Percentiles rank a stretch among this genome's conserved stretches.
Conservation (phyloP, 495 filamentous ascomycete genomes). For the Neurospora sp. region DNA sequence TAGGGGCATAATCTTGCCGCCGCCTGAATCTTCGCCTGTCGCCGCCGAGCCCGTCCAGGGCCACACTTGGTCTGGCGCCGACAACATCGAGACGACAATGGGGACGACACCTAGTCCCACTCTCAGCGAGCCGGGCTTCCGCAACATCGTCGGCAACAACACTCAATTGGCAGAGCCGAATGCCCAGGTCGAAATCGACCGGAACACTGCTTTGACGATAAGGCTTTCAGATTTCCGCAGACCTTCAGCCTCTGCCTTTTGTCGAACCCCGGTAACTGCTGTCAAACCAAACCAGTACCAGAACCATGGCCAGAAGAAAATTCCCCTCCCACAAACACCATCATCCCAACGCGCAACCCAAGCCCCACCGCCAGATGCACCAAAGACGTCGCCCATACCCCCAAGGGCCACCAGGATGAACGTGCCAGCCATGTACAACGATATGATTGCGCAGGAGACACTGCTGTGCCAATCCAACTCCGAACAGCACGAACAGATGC, state of each 20-base stretch:
- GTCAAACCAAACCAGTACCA: background rate
- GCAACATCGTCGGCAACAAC: background rate
- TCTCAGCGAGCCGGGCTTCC: background rate
- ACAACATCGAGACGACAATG: background rate
- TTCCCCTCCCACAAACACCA: background rate
- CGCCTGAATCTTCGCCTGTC: background rate
- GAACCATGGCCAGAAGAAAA: background rate
- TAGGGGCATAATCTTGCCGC: background rate
- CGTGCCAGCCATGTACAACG: background rate
- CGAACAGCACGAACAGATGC: background rate
- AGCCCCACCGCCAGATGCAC: background rate
- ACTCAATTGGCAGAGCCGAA: background rate
- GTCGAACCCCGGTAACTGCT: background rate
- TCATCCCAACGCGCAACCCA: background rate
- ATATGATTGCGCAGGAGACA: background rate
- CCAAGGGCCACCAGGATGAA: background rate
- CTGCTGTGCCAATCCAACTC: background rate
- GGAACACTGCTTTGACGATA: background rate
- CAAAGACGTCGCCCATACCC: background rate
- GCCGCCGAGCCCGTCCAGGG: background rate
- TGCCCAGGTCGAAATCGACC: background rate
- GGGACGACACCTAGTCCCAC: background rate
- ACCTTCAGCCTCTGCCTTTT: background rate
- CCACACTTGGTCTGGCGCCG: background rate
- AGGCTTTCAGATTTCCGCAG: background rate